A percentile compares a stretch with the other conserved stretches of the same genome.
Conservation (phyloP, 441 rosid species). For the Biscutella laevigata region DNA sequence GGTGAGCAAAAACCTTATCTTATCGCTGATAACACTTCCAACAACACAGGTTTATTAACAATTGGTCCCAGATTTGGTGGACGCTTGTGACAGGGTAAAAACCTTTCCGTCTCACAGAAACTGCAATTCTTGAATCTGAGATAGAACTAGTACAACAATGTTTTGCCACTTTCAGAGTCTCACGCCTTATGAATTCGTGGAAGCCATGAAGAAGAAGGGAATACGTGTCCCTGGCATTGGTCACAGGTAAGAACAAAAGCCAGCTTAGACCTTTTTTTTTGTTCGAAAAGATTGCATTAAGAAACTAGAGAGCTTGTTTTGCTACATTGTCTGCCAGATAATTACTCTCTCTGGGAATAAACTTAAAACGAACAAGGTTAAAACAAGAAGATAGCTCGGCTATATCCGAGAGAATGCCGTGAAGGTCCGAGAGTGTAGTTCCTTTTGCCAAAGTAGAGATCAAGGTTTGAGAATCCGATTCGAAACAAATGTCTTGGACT, state of each 20-base stretch:
- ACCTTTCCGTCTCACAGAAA: neutral
- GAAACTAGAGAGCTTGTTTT: no score
- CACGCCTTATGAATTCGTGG: conserved; percentile 87
- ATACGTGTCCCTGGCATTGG: conserved; percentile 97
- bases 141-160: neutral
- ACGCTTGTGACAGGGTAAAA: conserved; percentile 77
- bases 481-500: no score
- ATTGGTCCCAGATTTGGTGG: conserved; percentile 99
- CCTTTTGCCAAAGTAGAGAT: no score
- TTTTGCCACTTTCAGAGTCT: conserved; percentile 44
- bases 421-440: no score
- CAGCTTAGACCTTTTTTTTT: neutral
- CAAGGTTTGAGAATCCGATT: no score
- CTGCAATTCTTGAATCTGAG: conserved; percentile 8
- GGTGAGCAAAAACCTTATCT: no score
- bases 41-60: conserved; percentile 87
- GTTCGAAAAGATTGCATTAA: no score
- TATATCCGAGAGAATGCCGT: no score
- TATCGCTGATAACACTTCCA: conserved; percentile 7
- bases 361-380: no score
- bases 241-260: conserved; percentile 48
- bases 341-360: no score
- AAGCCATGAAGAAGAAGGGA: conserved; percentile 94
- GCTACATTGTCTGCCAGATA: no score
- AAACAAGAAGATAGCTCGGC: no score